Conservation (phyloP, 1,284 basidiomycete genomes). For the Ganoderma boninense region DNA sequence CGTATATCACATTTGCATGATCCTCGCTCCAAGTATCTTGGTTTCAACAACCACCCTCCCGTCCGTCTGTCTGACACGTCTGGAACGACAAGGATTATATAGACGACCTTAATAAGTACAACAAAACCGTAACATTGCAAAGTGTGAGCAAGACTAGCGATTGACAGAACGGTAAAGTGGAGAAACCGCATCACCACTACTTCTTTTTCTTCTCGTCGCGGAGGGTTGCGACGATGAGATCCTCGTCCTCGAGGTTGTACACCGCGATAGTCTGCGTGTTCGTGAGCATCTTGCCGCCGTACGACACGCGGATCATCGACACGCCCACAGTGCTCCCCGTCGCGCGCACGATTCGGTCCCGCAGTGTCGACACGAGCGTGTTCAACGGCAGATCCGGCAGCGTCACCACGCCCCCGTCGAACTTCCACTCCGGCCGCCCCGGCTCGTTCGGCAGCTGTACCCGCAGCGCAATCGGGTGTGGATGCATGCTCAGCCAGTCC, state of each 20-base stretch:
- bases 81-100: slow-evolving; percentile 17
- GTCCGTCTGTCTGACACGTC: neutral
- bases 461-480: slow-evolving; percentile 84
- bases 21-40: neutral
- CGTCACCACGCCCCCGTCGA: slow-evolving; percentile 81
- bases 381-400: slow-evolving; percentile 85
- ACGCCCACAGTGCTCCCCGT: slow-evolving; percentile 81
- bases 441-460: slow-evolving; percentile 85
- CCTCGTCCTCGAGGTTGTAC: slow-evolving; percentile 92
- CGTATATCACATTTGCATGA: neutral
- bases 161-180: no score
- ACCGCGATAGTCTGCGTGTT: slow-evolving; percentile 85
- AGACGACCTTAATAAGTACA: slow-evolving; percentile 26
- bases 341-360: slow-evolving; percentile 84
- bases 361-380: slow-evolving; percentile 83
- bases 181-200: slow-evolving; percentile 42
- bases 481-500: slow-evolving; percentile 91
- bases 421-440: slow-evolving; percentile 90
- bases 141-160: neutral
- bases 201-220: slow-evolving; percentile 83
- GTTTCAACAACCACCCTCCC: neutral
- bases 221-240: slow-evolving; percentile 77
- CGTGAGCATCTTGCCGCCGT: slow-evolving; percentile 83
- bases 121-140: slow-evolving; percentile 10
- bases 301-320: slow-evolving; percentile 81